These are phyloP conservation scores for Mrakia hoshinonis DNA, from an alignment of 768 basidiomycete species.

Conservation along the genomic window DNA sequence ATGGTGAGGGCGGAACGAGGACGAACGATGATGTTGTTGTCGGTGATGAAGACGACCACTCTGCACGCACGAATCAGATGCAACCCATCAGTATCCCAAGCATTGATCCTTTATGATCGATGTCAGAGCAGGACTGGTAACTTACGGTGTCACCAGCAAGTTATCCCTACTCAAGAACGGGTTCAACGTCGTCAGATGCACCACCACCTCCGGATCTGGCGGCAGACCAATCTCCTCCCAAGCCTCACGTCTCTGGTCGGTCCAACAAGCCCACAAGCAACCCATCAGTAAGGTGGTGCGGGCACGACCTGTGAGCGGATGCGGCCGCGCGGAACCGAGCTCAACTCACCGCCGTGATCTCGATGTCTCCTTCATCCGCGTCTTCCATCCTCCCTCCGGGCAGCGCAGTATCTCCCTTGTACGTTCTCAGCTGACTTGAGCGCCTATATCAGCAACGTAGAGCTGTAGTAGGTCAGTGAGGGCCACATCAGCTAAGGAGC, in stretches of 20 bases:
- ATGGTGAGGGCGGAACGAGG: background rate
- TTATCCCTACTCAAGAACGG: constrained; percentile 10
- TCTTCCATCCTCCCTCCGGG: constrained; percentile 13
- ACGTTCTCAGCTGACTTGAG: background rate
- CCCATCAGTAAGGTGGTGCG: background rate
- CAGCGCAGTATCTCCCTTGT: background rate
- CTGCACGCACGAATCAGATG: background rate
- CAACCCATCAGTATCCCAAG: background rate
- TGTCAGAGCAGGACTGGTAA: background rate
- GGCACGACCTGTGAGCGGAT: no score
- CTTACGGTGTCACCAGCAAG: constrained; percentile 17
- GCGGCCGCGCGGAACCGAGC: no score
- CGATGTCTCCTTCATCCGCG: background rate
- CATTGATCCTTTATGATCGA: background rate
- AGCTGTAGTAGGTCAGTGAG: no score
- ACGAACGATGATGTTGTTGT: constrained; percentile 14
- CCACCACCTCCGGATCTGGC: background rate
- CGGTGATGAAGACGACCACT: constrained; percentile 10
- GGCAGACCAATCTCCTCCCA: constrained; percentile 22
- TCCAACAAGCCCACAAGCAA: no score
- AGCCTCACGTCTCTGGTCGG: constrained; percentile 10
- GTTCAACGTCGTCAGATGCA: background rate
- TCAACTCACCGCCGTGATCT: constrained; percentile 12
- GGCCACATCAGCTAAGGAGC: background rate
- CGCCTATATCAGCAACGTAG: background rate